Evolutionary conservation across 2,329 filamentous ascomycete genomes (phyloP).

Genomic region (Xylariaceae sp.): DNA sequence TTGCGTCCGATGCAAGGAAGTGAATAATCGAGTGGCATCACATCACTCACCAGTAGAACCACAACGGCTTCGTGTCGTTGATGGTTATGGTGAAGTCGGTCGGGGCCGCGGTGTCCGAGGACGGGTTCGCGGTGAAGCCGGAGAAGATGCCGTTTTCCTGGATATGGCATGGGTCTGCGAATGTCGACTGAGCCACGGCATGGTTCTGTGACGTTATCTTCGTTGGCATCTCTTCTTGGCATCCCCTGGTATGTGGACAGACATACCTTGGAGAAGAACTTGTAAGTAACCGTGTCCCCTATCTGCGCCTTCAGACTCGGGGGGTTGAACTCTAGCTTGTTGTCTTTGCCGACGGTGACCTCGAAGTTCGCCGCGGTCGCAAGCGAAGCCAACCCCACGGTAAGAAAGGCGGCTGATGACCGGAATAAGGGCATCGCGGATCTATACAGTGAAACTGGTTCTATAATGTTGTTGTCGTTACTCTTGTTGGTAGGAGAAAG

Average conservation of each 20-base stretch:
- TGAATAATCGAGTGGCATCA: too few relatives aligned
- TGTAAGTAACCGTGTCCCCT: conserved; percentile 38
- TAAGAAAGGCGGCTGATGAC: conserved; percentile 21
- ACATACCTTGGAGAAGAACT: conserved; percentile 35
- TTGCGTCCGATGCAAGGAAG: too few relatives aligned
- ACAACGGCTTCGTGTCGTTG: conserved; percentile 41
- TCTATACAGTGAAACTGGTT: too few relatives aligned
- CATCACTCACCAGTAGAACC: conserved; percentile 43
- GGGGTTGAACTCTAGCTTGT: conserved; percentile 35
- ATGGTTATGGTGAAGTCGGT: conserved; percentile 41
- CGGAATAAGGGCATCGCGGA: conserved; percentile 20
- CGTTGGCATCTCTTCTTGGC: too few relatives aligned
- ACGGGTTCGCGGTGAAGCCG: conserved; percentile 34
- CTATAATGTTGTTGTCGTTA: too few relatives aligned
- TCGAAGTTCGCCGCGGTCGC: conserved; percentile 28
- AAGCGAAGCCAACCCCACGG: conserved; percentile 22
- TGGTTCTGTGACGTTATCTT: conserved; percentile 31
- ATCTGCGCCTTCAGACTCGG: conserved; percentile 30
- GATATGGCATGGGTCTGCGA: conserved; percentile 35
- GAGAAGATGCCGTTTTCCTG: conserved; percentile 37
- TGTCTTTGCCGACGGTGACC: conserved; percentile 35
- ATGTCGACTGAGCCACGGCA: conserved; percentile 37
- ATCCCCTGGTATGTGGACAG: too few relatives aligned
- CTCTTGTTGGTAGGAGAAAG: too few relatives aligned
- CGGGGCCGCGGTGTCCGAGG: conserved; percentile 27